phyloP scores from a whole-genome alignment of 1,284 basidiomycete species.

The Tilletia caries region DNA sequence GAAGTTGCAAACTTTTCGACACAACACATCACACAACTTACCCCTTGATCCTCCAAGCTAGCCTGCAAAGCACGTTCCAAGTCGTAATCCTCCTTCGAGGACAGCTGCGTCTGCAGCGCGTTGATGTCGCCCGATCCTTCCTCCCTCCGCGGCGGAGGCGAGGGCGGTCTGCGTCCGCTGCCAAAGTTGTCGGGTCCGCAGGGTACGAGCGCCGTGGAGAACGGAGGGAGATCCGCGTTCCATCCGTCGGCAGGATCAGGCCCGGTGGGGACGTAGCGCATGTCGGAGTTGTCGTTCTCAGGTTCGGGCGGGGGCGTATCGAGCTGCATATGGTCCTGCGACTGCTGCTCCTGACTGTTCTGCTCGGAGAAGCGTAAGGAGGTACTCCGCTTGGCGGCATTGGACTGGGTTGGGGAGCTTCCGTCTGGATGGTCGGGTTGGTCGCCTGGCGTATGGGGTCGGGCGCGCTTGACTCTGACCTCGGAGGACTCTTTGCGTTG shows the following conservation, averaged over 20 bases:
- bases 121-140: neutral
- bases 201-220: neutral
- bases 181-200: neutral
- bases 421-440: neutral
- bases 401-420: neutral
- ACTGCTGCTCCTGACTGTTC: neutral
- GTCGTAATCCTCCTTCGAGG: neutral
- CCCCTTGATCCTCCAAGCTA: neutral
- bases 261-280: no score
- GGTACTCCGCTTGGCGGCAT: neutral
- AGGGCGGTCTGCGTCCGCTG: neutral
- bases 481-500: slow-evolving; percentile 4
- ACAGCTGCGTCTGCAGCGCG: no score
- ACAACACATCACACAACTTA: neutral
- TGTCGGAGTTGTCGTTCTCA: neutral
- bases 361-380: neutral
- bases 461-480: slow-evolving; percentile 1
- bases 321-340: neutral
- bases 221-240: neutral
- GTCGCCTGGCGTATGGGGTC: neutral
- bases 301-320: slow-evolving; percentile 3
- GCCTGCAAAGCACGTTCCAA: slow-evolving; percentile 1
- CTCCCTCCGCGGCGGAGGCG: neutral
- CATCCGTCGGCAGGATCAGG: neutral
- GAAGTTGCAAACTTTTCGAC: no score